Evolutionary conservation across 306 rosid species (phyloP).

Genomic region (Glycine soja): DNA sequence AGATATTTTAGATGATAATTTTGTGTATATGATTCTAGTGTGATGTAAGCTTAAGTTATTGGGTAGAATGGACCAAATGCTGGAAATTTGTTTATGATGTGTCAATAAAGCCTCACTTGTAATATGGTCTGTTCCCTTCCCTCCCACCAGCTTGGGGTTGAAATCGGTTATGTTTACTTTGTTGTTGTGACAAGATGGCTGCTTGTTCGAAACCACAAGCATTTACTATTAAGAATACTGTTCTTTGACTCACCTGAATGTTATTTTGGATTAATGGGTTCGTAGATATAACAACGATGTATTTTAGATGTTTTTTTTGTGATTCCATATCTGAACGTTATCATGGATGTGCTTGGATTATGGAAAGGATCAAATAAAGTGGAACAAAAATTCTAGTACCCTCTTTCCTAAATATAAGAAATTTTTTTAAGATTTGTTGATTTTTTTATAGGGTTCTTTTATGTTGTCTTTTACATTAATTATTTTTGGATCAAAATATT

Average conservation of each 20-base stretch:
- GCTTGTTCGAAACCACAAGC: no score
- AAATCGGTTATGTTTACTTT: not conserved
- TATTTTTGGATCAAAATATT: no score
- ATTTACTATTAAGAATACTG: no score
- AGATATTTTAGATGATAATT: constrained; percentile 13
- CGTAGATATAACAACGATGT: no score
- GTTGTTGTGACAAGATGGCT: not conserved
- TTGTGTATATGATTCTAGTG: not conserved
- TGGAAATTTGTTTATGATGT: constrained; percentile 6
- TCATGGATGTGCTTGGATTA: not conserved
- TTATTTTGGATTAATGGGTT: not conserved
- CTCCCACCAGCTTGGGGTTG: not conserved
- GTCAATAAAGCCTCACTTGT: not conserved
- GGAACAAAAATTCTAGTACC: not conserved
- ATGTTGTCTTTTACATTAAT: no score
- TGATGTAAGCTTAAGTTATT: constrained; percentile 28
- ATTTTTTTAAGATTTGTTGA: no score
- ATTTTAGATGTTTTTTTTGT: not conserved
- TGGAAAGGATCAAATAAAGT: not conserved
- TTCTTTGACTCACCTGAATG: not conserved
- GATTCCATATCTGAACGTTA: not conserved
- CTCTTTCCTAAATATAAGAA: no score
- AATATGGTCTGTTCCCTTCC: not conserved
- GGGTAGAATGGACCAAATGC: not conserved
- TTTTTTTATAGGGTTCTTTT: no score